Percentiles rank a stretch among this genome's conserved stretches.
Conservation (phyloP, 2,329 filamentous ascomycete genomes). For the Elsinoe batatas region DNA sequence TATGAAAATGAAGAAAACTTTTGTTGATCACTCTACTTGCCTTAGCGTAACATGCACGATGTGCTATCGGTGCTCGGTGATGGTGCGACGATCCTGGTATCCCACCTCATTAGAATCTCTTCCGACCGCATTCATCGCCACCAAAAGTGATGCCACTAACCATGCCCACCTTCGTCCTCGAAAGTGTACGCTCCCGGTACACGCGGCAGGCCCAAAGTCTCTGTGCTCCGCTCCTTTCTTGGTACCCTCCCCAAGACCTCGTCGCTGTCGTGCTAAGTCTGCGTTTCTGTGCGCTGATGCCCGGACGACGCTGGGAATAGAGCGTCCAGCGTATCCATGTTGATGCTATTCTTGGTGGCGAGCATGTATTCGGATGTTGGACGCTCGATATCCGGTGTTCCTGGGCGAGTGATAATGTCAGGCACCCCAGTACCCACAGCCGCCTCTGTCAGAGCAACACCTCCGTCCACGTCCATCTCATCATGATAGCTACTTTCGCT, state of each 20-base stretch:
- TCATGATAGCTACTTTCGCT: constrained; percentile 25
- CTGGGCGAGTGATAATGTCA: not conserved
- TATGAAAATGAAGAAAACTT: not conserved
- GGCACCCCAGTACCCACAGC: constrained; percentile 29
- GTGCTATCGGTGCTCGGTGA: too few relatives aligned
- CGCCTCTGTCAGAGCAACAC: constrained; percentile 49
- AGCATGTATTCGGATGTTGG: not conserved
- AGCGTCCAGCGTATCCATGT: not conserved
- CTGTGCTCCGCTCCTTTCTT: not conserved
- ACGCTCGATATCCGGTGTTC: not conserved
- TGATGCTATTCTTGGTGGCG: not conserved
- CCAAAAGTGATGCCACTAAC: constrained; percentile 4
- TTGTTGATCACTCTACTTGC: not conserved
- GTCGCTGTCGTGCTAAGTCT: constrained; percentile 8
- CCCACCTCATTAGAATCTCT: too few relatives aligned
- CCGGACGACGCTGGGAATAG: not conserved
- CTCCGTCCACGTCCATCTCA: constrained; percentile 40
- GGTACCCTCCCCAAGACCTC: not conserved
- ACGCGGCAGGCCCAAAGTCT: not conserved
- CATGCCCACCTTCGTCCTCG: not conserved
- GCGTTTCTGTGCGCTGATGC: not conserved
- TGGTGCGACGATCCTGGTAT: too few relatives aligned
- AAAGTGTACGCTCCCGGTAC: not conserved
- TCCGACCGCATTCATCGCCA: not conserved
- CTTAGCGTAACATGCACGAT: not conserved